Evolutionary conservation across 2,329 filamentous ascomycete species (phyloP).

Genomic region (Colletotrichum sp.): DNA sequence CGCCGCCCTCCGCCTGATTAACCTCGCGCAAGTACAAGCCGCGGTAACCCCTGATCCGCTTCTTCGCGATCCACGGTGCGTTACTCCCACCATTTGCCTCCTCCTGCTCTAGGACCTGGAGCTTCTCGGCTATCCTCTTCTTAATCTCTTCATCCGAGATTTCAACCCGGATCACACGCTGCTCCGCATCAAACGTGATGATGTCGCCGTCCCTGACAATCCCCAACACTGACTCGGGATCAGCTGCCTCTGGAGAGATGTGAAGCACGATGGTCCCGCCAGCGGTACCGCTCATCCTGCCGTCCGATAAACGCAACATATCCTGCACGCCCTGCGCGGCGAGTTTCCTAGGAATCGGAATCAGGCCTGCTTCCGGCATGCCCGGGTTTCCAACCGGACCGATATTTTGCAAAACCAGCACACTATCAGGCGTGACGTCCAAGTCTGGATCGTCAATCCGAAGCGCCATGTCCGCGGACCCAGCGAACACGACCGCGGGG

Average conservation of each 20-base stretch:
- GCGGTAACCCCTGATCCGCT: slow-evolving; percentile 58
- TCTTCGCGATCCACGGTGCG: slow-evolving; percentile 39
- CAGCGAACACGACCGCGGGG: slow-evolving; percentile 68
- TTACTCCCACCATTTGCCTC: slow-evolving; percentile 28
- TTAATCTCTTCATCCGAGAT: slow-evolving; percentile 74
- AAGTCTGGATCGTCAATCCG: slow-evolving; percentile 65
- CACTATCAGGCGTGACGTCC: slow-evolving; percentile 63
- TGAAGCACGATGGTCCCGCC: slow-evolving; percentile 93
- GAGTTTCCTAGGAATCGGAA: slow-evolving; percentile 75
- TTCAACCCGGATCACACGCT: slow-evolving; percentile 62
- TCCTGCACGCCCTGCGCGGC: slow-evolving; percentile 78
- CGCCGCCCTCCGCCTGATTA: slow-evolving; percentile 64
- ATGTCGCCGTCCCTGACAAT: slow-evolving; percentile 78
- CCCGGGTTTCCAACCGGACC: slow-evolving; percentile 89
- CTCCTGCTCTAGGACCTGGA: slow-evolving; percentile 36
- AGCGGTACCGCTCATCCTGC: slow-evolving; percentile 83
- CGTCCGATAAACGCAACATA: slow-evolving; percentile 85
- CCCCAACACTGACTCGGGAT: slow-evolving; percentile 78
- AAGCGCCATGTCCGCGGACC: slow-evolving; percentile 75
- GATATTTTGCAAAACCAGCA: slow-evolving; percentile 86
- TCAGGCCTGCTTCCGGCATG: slow-evolving; percentile 83
- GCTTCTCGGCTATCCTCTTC: slow-evolving; percentile 64
- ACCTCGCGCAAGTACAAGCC: slow-evolving; percentile 65
- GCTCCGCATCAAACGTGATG: slow-evolving; percentile 78
- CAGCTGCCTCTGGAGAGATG: slow-evolving; percentile 82